Percentiles rank a stretch among this genome's conserved stretches.
phyloP scores from a whole-genome alignment of 2,329 filamentous ascomycete species.

The Colletotrichum sp. region DNA sequence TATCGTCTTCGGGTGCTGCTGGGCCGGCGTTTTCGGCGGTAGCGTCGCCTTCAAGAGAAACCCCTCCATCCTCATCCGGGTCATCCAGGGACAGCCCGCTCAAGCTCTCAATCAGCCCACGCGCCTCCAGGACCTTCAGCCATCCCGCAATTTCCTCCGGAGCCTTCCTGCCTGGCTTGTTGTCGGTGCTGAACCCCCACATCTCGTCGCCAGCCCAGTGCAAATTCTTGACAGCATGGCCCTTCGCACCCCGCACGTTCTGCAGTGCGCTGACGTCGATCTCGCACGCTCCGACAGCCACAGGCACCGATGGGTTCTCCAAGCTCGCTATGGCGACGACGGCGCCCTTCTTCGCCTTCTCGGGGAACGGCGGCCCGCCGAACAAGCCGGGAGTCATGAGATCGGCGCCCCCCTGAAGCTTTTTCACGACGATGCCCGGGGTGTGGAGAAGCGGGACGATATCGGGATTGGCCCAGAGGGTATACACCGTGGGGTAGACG shows the following conservation, averaged over 20 bases:
- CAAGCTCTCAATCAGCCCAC: background rate
- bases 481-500: constrained; percentile 1
- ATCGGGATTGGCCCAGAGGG: background rate
- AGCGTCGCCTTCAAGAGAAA: background rate
- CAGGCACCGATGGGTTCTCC: background rate
- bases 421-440: background rate
- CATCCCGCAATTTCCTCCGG: background rate
- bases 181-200: background rate
- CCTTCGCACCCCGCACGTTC: background rate
- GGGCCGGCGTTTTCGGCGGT: background rate
- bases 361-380: background rate
- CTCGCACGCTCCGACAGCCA: background rate
- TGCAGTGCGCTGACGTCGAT: background rate
- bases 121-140: background rate
- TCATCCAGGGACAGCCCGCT: background rate
- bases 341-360: background rate
- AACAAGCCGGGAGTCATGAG: background rate
- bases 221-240: background rate
- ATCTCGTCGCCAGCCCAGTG: background rate
- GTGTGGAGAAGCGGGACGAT: constrained; percentile 2
- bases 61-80: background rate
- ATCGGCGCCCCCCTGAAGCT: background rate
- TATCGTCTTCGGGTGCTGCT: background rate
- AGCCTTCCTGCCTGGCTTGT: background rate
- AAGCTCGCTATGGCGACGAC: background rate